Evolutionary conservation across 2,329 filamentous ascomycete species (phyloP).

Genomic region (Phyllosticta citribraziliensis): DNA sequence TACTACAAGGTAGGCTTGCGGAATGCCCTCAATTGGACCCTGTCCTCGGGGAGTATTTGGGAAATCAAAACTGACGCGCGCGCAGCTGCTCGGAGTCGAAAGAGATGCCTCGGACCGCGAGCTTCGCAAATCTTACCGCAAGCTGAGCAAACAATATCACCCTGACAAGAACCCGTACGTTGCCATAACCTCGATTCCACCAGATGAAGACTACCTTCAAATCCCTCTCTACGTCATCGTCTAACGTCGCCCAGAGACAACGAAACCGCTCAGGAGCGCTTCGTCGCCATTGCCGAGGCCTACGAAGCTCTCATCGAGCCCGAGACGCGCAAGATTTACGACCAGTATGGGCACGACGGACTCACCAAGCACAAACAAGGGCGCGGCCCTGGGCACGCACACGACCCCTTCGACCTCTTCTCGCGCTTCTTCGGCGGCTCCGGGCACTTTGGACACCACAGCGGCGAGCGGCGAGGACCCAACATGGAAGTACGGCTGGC

Average conservation of each 20-base stretch:
- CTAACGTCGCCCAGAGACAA: constrained; percentile 51
- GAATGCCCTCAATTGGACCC: background rate
- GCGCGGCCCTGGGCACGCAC: constrained; percentile 48
- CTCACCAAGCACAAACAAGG: constrained; percentile 73
- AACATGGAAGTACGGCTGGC: constrained; percentile 80
- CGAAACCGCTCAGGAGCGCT: constrained; percentile 73
- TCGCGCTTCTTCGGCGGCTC: constrained; percentile 91
- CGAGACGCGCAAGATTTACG: constrained; percentile 79
- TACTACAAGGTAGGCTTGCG: constrained; percentile 59
- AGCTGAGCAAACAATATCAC: constrained; percentile 88
- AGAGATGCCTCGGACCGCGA: constrained; percentile 74
- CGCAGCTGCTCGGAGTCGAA: constrained; percentile 69
- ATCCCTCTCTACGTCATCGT: background rate
- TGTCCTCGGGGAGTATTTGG: background rate
- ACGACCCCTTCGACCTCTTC: constrained; percentile 95
- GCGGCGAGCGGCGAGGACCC: constrained; percentile 69
- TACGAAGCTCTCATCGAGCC: constrained; percentile 83
- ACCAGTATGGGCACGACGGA: constrained; percentile 87
- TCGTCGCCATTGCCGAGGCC: constrained; percentile 87
- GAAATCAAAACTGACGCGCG: constrained; percentile 5
- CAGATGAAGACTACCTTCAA: background rate
- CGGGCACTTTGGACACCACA: constrained; percentile 63
- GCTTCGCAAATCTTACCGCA: constrained; percentile 87
- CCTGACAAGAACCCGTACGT: constrained; percentile 95
- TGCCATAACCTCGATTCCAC: background rate